These are phyloP conservation scores for Trichoderma sp. DNA, from an alignment of 2,329 filamentous ascomycete genomes.

Conservation along the genomic window DNA sequence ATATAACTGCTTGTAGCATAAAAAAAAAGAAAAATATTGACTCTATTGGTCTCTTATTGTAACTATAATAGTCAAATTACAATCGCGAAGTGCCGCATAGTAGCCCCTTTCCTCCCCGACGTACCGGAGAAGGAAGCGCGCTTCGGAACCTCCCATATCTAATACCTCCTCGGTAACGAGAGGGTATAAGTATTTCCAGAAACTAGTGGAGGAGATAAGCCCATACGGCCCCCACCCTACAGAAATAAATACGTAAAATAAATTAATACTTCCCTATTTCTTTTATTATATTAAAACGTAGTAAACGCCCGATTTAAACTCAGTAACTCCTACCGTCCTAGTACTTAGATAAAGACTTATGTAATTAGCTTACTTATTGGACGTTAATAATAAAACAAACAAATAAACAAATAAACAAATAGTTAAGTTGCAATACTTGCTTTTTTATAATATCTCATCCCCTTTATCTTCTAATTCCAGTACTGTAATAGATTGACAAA, in stretches of 20 bases:
- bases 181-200: background rate
- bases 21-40: too few relatives aligned
- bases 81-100: too few relatives aligned
- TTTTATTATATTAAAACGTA: background rate
- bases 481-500: too few relatives aligned
- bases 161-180: background rate
- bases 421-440: too few relatives aligned
- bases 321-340: background rate
- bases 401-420: too few relatives aligned
- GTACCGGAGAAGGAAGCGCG: background rate
- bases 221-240: background rate
- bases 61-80: too few relatives aligned
- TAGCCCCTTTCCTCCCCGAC: too few relatives aligned
- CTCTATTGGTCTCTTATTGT: too few relatives aligned
- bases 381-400: background rate
- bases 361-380: conserved; percentile 2
- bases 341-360: background rate
- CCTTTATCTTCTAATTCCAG: too few relatives aligned
- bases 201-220: background rate
- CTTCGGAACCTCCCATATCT: background rate
- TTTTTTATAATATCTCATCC: too few relatives aligned
- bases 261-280: background rate
- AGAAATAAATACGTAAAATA: background rate
- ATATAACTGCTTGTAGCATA: too few relatives aligned
- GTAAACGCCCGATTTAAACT: background rate